Evolutionary conservation across 345 rosid species (phyloP).

Genomic region (Geranium rotundifolium): DNA sequence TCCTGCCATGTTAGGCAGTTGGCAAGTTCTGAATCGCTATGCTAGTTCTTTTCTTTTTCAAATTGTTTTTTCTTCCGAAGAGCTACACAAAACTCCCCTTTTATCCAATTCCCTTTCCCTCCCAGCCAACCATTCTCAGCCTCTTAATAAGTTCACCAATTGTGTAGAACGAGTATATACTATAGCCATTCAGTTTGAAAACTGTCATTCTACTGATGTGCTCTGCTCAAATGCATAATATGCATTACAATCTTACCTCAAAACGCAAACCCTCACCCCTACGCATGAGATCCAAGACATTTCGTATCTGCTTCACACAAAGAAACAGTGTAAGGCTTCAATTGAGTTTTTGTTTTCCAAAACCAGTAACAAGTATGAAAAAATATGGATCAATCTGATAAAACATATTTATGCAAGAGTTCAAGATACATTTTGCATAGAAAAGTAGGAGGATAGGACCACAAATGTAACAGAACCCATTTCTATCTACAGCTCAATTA

Average conservation of each 20-base stretch:
- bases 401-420: too few relatives aligned
- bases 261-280: constrained; percentile 68
- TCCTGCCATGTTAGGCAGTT: too few relatives aligned
- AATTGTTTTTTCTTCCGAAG: too few relatives aligned
- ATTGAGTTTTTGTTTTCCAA: neutral
- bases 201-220: too few relatives aligned
- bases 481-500: neutral
- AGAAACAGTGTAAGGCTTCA: constrained; percentile 15
- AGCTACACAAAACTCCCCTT: too few relatives aligned
- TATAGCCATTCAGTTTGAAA: neutral
- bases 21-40: too few relatives aligned
- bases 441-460: neutral
- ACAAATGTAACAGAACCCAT: neutral
- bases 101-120: too few relatives aligned
- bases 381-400: neutral
- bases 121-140: neutral
- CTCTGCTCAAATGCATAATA: neutral
- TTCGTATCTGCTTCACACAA: constrained; percentile 43
- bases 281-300: constrained; percentile 68
- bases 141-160: neutral
- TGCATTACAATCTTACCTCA: constrained; percentile 38
- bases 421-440: neutral
- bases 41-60: too few relatives aligned
- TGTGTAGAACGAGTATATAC: neutral
- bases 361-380: neutral